Base-by-base conservation (phyloP, 2,329 filamentous ascomycete species). In the Calycina marina region DNA sequence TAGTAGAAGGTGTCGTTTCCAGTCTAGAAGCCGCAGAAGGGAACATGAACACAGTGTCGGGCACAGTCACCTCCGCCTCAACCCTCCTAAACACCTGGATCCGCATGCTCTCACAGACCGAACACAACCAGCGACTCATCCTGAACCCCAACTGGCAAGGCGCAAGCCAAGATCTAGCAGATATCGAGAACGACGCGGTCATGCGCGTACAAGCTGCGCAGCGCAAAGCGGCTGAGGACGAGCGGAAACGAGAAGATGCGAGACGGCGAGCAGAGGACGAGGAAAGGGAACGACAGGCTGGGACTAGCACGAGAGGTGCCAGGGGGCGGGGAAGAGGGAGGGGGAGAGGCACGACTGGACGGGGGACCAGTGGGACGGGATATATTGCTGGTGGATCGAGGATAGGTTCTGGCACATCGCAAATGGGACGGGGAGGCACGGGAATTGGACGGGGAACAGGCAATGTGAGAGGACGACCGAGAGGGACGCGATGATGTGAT, bases 41-140 rank as follows among this genome's bases (percentile, higher is more conserved):
- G 35, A 86, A 86, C 55, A 90, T 90, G 81, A 64, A 72, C 80
- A 92, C 79, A 14, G 86, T 96, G 20, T 79, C 79, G 33, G 69
- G 70, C 40, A 94, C 90, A 3, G 85, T 96, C 25, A 69, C 70
- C 43, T 88, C 86, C 34, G 85, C 90, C 3, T 92, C 86, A 10
- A 81, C 80, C 1, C 69, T 98, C 10, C 73, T 98, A 18, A 85
- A 92, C 48, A 93, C 86, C 11, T 98, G 88, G 88, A 93, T 85
- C 6, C 77, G 85, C 32, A 94, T 98, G 43, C 70, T 98, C 9
- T 90, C 84, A 5, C 90, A 98, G 56, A 94, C 90, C 4, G 90
- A 98, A 57, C 90, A 98, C 58, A 96, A 93, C 52, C 86, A 96
- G 55, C 76, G 90, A 14, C 63, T 98, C 31, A 77, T 98, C 27